These are phyloP conservation scores for Backusella luteola DNA, from an alignment of 192 early-diverging fungal species.

Conservation along the genomic window DNA sequence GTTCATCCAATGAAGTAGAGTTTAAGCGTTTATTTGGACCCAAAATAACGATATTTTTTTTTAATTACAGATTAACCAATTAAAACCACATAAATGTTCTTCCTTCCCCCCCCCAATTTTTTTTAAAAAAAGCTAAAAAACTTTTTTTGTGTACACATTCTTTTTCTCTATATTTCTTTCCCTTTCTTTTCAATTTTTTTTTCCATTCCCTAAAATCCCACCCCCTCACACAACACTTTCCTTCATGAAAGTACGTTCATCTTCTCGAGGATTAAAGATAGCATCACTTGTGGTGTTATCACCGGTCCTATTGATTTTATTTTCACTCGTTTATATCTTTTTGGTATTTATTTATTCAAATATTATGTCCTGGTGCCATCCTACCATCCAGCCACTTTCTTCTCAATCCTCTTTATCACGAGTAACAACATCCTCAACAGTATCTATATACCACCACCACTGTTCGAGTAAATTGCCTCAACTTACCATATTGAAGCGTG, in stretches of 20 bases:
- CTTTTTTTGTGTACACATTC: background rate
- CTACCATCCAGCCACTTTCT: background rate
- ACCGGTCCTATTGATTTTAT: constrained; percentile 6
- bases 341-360: constrained; percentile 13
- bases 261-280: constrained; percentile 13
- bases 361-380: background rate
- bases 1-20: constrained; percentile 1
- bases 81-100: background rate
- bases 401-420: background rate
- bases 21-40: background rate
- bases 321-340: constrained; percentile 9
- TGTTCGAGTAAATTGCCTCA: background rate
- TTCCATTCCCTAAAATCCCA: background rate
- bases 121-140: constrained; percentile 3
- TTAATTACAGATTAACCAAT: constrained; percentile 2
- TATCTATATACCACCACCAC: background rate
- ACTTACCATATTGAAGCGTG: background rate
- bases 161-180: background rate
- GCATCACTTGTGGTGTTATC: constrained; percentile 13
- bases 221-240: background rate
- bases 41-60: background rate
- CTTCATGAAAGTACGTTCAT: background rate
- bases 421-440: background rate
- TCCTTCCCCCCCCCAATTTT: background rate
- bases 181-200: background rate